A percentile compares a stretch with the other conserved stretches of the same genome.
These are phyloP conservation scores for Acer saccharum DNA, from an alignment of 345 rosid genomes.

Conservation along the genomic window DNA sequence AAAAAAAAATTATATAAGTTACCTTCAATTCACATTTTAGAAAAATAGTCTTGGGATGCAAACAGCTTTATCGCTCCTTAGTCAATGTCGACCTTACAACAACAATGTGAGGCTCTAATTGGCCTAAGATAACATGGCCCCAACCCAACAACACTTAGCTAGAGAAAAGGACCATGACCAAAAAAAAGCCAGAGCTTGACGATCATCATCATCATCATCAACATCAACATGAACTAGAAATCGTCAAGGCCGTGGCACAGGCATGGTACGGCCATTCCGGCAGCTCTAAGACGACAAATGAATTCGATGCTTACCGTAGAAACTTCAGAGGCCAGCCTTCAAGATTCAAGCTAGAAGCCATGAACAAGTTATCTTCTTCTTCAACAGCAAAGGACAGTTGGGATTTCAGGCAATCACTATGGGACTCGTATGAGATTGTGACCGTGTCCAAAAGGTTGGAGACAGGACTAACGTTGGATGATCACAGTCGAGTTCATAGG, in stretches of 20 bases:
- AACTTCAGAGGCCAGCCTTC: constrained; percentile 55
- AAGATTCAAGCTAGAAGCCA: constrained; percentile 72
- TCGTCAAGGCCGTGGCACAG: constrained; percentile 87
- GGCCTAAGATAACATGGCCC: constrained; percentile 16
- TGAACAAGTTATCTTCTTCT: constrained; percentile 23
- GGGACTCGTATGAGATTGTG: constrained; percentile 84
- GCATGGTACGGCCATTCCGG: constrained; percentile 74
- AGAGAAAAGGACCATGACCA: constrained; percentile 38
- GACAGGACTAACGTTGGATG: constrained; percentile 46
- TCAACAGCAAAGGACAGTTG: constrained; percentile 14
- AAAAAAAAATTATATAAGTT: neutral
- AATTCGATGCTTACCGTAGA: constrained; percentile 50
- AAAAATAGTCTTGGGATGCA: neutral
- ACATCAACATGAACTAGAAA: constrained; percentile 44
- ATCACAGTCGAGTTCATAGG: constrained; percentile 16
- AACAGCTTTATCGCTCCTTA: neutral
- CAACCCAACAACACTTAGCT: neutral
- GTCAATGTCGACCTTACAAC: neutral
- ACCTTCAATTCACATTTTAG: neutral
- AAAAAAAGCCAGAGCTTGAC: constrained; percentile 35
- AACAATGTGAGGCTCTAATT: constrained; percentile 26
- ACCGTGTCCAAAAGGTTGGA: constrained; percentile 60
- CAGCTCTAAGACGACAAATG: constrained; percentile 42
- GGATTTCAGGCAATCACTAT: constrained; percentile 74
- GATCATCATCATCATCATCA: constrained; percentile 33